Evolutionary conservation across 176 grass and related monocot genomes (phyloP), one percentile per base, ranked within the genome.

Genomic region (Oryza coarctata): DNA sequence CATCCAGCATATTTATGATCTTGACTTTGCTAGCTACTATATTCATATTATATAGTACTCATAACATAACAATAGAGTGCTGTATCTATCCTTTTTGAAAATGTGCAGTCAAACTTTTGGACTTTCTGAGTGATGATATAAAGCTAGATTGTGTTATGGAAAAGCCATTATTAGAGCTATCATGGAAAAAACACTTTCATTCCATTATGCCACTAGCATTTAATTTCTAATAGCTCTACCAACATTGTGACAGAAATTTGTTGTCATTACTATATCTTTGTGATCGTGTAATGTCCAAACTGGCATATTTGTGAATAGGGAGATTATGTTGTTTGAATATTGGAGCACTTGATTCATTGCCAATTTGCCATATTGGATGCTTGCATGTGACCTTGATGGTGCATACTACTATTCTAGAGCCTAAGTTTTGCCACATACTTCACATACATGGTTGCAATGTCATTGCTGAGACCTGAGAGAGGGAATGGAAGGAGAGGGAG

Each of bases 1-100:
- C 31, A 69, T 75, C 30, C 75, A 73, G 80, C 52, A 52, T 39
- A 75, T 49, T 84, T 36, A 70, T 84, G 70, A 68, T 75, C 41
- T 85, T 26, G 55, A 61, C 63, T 75, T 80, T 32, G 74, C 75
- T 74, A 38, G 75, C 17, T 10, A 74, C 6, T 60, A 8, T 68
- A 58, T 44, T 61, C 12, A 45, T 41, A 62, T 84, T 75, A 82
- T 33, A n/a, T 72, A 70, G 5, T 31, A 49, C 27, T 32, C n/a
- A n/a, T n/a, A n/a, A n/a, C 5, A 70, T 32, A 55, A 78, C 40
- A 78, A 71, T 73, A 43, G 26, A 83, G 64, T 40, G 8, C 57
- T 73, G 11, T 34, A 57, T 72, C 5, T 13, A 22, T 33, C 11
- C 43, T 40, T 33, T 68, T 67, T 5, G 29, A 39, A 29, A 34